These are phyloP conservation scores for Neurospora tetraspora DNA, from an alignment of 495 filamentous ascomycete genomes.

Conservation along the genomic window DNA sequence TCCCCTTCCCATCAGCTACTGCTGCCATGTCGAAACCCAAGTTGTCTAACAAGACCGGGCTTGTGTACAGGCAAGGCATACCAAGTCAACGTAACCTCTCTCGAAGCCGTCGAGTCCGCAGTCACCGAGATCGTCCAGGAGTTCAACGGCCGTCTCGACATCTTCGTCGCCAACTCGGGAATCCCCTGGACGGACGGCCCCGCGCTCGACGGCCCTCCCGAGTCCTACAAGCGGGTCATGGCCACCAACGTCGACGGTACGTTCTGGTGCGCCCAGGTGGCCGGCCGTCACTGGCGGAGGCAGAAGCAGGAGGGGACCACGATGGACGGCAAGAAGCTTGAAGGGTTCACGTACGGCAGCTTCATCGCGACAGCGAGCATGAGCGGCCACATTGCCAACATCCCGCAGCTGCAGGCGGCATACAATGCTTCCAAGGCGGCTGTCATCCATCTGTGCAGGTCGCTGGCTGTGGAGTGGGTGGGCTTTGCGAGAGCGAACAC, in stretches of 20 bases:
- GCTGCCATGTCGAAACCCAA: neutral
- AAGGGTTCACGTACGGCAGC: slow-evolving; percentile 57
- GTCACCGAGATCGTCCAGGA: slow-evolving; percentile 52
- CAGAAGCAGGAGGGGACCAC: slow-evolving; percentile 56
- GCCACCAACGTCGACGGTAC: slow-evolving; percentile 71
- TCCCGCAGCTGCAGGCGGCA: slow-evolving; percentile 74
- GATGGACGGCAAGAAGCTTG: slow-evolving; percentile 53
- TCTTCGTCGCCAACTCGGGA: slow-evolving; percentile 75
- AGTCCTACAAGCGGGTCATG: slow-evolving; percentile 60
- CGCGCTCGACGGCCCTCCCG: slow-evolving; percentile 53
- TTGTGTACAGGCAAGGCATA: slow-evolving; percentile 60
- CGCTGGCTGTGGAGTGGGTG: slow-evolving; percentile 79
- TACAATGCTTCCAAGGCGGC: slow-evolving; percentile 88
- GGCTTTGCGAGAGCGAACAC: slow-evolving; percentile 76
- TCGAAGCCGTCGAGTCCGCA: slow-evolving; percentile 46
- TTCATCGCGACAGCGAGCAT: slow-evolving; percentile 76
- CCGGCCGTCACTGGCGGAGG: slow-evolving; percentile 54
- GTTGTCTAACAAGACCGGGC: neutral
- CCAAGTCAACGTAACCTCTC: slow-evolving; percentile 54
- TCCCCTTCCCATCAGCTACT: neutral
- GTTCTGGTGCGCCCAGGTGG: slow-evolving; percentile 71
- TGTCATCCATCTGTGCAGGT: slow-evolving; percentile 75
- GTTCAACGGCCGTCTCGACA: slow-evolving; percentile 64
- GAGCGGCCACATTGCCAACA: slow-evolving; percentile 79
- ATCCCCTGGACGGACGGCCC: slow-evolving; percentile 63